Evolutionary conservation across 495 filamentous ascomycete genomes (phyloP), one percentile per base, ranked within the genome.

Genomic region (Hyaloscypha bicolor): DNA sequence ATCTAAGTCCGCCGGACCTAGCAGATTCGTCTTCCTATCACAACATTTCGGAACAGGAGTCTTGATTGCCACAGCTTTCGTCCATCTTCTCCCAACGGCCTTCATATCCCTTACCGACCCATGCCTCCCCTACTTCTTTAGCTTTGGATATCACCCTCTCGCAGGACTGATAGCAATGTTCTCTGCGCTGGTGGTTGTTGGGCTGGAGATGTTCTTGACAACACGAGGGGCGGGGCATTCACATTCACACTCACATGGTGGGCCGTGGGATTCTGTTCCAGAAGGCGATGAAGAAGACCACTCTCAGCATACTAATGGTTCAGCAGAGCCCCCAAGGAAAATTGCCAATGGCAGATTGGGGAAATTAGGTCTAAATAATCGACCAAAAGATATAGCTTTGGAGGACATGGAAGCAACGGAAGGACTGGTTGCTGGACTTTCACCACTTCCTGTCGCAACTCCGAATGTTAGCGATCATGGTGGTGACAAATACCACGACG

Each of bases 1-100:
- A 58, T 77, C 83, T 42, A 71, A 48, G 42, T 48, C 42, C 16
- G 76, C 81, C 68, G 52, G 72, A 64, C 78, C 82, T 69, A 75
- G 72, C 60, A 80, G 72, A 65, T 83, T 88, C 68, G 79, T 94
- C 68, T 93, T 93, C 77, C 76, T 91, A 55, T 91, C 89, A 33
- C 90, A 91, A 60, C 91, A 94, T 77, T 94, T 96, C 70, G 92
- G 92, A 45, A 95, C 92, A 6, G 92, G 92, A 29, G 92, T 96
- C 9, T 79, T 96, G 35, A 91, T 95, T 67, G 91, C 92, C 22
- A 94, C 92, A n/a, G 92, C 92, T 53, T 96, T 96, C 73, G 92
- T 95, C 31, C 92, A 95, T 76, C 80, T 89, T 9, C 89, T 96
- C 5, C 92, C 92, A 12, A 94, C 91, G 3, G 92, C 92, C 37